Percentiles rank a stretch among this genome's conserved stretches.
These are phyloP conservation scores for Karstenula rhodostoma DNA, from an alignment of 2,329 filamentous ascomycete species.

Conservation along the genomic window DNA sequence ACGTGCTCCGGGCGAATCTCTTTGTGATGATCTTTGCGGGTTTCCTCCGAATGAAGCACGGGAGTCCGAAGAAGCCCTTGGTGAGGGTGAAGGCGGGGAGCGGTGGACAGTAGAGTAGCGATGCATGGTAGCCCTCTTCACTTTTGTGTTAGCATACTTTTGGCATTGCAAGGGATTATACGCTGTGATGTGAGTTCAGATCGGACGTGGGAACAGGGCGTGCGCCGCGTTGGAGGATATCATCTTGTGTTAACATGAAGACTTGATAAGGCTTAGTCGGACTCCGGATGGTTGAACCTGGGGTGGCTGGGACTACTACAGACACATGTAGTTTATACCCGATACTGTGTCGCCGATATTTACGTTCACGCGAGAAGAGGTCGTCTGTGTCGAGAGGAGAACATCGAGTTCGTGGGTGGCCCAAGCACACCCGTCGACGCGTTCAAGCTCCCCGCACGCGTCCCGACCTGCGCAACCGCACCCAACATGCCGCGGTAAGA, in stretches of 20 bases:
- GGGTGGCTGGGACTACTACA: too few relatives aligned
- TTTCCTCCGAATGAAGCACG: slow-evolving; percentile 43
- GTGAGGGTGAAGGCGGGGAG: slow-evolving; percentile 22
- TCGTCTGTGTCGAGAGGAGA: background rate
- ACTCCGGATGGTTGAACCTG: too few relatives aligned
- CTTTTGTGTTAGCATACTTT: background rate
- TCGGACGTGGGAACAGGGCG: too few relatives aligned
- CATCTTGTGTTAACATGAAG: too few relatives aligned
- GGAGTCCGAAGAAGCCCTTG: slow-evolving; percentile 31
- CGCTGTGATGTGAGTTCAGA: too few relatives aligned
- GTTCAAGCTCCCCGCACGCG: slow-evolving; percentile 41
- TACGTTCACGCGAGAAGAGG: too few relatives aligned
- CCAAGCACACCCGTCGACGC: slow-evolving; percentile 28
- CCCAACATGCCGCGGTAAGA: slow-evolving; percentile 49
- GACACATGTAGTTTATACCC: too few relatives aligned
- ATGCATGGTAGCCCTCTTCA: background rate
- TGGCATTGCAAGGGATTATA: background rate
- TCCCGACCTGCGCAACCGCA: slow-evolving; percentile 27
- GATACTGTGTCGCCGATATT: too few relatives aligned
- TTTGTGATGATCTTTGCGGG: slow-evolving; percentile 44
- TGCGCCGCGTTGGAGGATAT: too few relatives aligned
- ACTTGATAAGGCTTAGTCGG: too few relatives aligned
- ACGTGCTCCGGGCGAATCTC: slow-evolving; percentile 44
- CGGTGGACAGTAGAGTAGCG: slow-evolving; percentile 7
- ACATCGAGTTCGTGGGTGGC: slow-evolving; percentile 6